A percentile compares a stretch with the other conserved stretches of the same genome.
Conservation (phyloP, 805 yeast genomes). For the Saccharomycopsis selenospora region DNA sequence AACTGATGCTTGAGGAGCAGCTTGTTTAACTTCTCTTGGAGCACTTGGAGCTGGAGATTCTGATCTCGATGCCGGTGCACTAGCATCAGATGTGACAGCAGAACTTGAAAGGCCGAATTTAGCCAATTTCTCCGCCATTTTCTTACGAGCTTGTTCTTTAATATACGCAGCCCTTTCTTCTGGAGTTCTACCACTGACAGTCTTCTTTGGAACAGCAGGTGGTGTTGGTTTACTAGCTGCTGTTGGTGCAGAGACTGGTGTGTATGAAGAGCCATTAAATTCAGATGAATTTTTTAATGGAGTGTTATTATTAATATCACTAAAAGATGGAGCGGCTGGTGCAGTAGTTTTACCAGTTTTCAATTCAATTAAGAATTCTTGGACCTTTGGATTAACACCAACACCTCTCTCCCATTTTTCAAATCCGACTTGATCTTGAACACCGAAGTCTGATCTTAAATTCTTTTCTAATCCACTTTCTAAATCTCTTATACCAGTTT, state of each 20-base stretch:
- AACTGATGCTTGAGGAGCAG: conserved; percentile 13
- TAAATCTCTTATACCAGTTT: conserved; percentile 58
- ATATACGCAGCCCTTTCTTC: conserved; percentile 73
- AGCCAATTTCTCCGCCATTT: conserved; percentile 82
- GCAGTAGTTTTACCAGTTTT: conserved; percentile 27
- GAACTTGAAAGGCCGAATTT: conserved; percentile 52
- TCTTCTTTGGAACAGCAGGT: conserved; percentile 20
- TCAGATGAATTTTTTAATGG: neutral
- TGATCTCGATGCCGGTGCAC: neutral
- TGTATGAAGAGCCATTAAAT: conserved; percentile 3
- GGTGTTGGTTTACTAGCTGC: conserved; percentile 19
- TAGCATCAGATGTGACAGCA: neutral
- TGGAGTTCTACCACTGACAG: conserved; percentile 34
- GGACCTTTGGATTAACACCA: conserved; percentile 66
- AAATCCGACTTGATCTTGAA: conserved; percentile 42
- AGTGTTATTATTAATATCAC: neutral
- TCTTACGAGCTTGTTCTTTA: conserved; percentile 71
- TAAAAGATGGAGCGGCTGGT: conserved; percentile 2
- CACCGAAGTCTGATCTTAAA: conserved; percentile 27
- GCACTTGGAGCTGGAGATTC: conserved; percentile 19
- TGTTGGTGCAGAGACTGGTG: conserved; percentile 20
- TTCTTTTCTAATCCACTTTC: conserved; percentile 33
- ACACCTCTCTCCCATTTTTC: conserved; percentile 77
- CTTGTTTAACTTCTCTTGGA: conserved; percentile 14
- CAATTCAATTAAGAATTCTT: conserved; percentile 52